Base-by-base conservation (phyloP, 148 eudicot species). In the Vaccinium corymbosum region DNA sequence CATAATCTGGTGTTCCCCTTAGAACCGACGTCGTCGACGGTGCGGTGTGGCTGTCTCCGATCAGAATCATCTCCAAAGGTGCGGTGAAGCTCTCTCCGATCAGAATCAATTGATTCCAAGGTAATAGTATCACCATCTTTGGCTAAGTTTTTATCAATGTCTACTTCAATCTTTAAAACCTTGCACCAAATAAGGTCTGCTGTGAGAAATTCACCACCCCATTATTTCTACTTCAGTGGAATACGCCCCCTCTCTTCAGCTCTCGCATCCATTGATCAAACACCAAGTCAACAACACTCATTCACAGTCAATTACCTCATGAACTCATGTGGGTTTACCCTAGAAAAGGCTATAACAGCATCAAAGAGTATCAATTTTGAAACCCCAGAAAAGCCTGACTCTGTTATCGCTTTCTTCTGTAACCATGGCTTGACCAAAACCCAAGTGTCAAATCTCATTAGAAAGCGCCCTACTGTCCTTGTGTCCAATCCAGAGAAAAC, bases 371-470 rank as follows among this genome's bases (percentile, higher is more conserved):
- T 62, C 35, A 80, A 46, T 2, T 42, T 80, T 11, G 3, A 80
- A 61, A 46, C 32, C 73, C 73, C 70, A 22, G 38, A n/a, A 19
- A 62, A 22, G 27, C 73, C 55, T 5, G 32, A 80, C 68, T 80
- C 82, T 0, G 72, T 80, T 4, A 7, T 42, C 3, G 16, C 53
- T 15, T 78, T 78, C 20, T 51, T 84, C 35, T 68, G 35, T 51
- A 84, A 14, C 15, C 76, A 84, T 64, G 82, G 85, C 0, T 78
- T 78, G 51, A 76, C 66, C 27, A 17, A 50, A 29, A 62, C 85
- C 27, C 82, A 84, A 11, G 56, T 68, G 75, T 77, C 76, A 29
- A 50, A 12, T 46, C 12, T 77, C 74, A 35, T 75, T 49, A 62
- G 15, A 22, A 84, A 5, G 17, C 8, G 3, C 12, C 86, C 86